Conservation (phyloP, 768 basidiomycete species). For the Suillus paluster region DNA sequence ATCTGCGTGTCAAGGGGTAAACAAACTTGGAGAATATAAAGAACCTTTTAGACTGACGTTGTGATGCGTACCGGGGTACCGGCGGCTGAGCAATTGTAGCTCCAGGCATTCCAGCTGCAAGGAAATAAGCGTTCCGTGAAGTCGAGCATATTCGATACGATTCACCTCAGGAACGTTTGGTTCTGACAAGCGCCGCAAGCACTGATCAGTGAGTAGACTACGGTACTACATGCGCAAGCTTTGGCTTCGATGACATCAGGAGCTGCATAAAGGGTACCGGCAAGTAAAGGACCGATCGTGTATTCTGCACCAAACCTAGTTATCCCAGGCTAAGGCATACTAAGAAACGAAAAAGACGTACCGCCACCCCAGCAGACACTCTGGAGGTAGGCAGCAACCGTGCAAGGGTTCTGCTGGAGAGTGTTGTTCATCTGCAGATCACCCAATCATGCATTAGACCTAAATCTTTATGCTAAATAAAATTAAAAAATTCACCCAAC, state of each 20-base stretch:
- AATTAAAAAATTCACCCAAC: constrained; percentile 29
- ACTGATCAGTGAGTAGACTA: too few relatives aligned
- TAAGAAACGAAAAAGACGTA: constrained; percentile 31
- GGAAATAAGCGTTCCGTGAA: too few relatives aligned
- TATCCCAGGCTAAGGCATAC: constrained; percentile 8
- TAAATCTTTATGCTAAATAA: not conserved
- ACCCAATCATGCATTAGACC: not conserved
- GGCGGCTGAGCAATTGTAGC: constrained; percentile 42
- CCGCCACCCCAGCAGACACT: constrained; percentile 46
- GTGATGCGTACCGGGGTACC: constrained; percentile 34
- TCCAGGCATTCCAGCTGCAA: constrained; percentile 55
- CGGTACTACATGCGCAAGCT: too few relatives aligned
- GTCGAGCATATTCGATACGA: too few relatives aligned
- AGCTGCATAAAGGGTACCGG: too few relatives aligned
- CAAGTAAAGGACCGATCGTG: constrained; percentile 26
- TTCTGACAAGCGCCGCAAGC: too few relatives aligned
- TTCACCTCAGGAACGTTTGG: too few relatives aligned
- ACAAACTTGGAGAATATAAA: not conserved
- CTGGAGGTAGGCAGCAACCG: constrained; percentile 25
- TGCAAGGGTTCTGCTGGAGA: not conserved
- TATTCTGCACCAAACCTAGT: constrained; percentile 36
- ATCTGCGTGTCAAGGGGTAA: constrained; percentile 36
- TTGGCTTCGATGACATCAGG: too few relatives aligned
- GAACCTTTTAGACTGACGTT: constrained; percentile 26
- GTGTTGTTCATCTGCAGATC: constrained; percentile 43